Evolutionary conservation across 2,329 filamentous ascomycete genomes (phyloP), one percentile per base, ranked within the genome.

Genomic region (Colletotrichum viniferum): DNA sequence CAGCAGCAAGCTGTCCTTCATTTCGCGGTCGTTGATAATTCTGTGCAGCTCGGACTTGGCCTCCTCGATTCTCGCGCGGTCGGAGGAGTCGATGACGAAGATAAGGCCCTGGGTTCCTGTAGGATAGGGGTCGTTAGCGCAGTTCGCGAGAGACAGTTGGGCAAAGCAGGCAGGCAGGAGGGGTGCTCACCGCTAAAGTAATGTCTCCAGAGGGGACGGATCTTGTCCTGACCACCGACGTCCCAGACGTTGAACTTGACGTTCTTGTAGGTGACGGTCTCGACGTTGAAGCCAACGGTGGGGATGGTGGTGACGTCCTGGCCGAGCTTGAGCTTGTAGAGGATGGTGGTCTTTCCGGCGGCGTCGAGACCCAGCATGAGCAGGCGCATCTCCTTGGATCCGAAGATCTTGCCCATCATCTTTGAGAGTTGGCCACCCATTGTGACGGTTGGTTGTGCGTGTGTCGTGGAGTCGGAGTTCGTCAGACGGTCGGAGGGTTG

Each of bases 171-270:
- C 65, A 26, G 62, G 52, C 12, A 16, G 18, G 43, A 43, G 76
- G 74, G 18, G 13, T 13, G 24, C 90, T 82, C 85, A 93, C 93
- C 94, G 80, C 92, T 94, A 84, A 98, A 98, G 89, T 98, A 98
- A 89, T 98, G 96, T 87, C 96, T 93, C 96, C 96, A 98, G 77
- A 98, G 89, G 78, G 96, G 96, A 79, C 96, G 92, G 83, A 98
- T 98, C 93, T 98, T 98, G 91, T 98, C 96, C 90, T 98, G 96
- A 79, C 96, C 96, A 86, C 96, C 96, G 76, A 98, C 96, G 89
- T 98, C 96, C 96, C 96, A 98, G 78, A 98, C 96, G 82, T 97
- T 98, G 90, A 98, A 98, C 87, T 98, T 97, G 87, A 98, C 96
- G 86, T 98, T 98, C 91, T 98, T 98, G 90, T 98, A 98, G 80